Conservation (phyloP, 148 eudicot species). For the Vaccinium vitisidaea region DNA sequence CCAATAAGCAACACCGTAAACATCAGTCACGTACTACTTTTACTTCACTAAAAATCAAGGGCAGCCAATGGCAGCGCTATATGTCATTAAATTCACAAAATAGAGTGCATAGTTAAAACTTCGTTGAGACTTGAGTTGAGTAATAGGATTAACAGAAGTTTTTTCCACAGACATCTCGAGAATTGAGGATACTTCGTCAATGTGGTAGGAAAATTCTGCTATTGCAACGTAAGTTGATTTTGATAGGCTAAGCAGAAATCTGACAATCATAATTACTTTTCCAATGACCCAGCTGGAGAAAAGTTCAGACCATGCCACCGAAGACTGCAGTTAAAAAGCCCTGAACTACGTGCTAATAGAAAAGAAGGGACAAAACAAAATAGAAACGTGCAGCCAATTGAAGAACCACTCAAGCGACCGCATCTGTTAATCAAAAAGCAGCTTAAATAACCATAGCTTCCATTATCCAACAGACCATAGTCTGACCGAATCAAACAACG, state of each 20-base stretch:
- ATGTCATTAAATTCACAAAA: not conserved
- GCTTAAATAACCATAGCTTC: not conserved
- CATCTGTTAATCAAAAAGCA: not conserved
- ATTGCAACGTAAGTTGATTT: not conserved
- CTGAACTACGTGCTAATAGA: not conserved
- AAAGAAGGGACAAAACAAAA: not conserved
- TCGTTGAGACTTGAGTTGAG: not conserved
- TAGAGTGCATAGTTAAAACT: not conserved
- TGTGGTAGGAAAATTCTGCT: not conserved
- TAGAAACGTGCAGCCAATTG: not conserved
- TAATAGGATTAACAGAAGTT: not conserved
- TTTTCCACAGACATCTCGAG: not conserved
- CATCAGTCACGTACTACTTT: not conserved
- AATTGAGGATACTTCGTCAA: not conserved
- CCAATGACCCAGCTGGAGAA: not conserved
- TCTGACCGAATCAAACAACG: conserved; percentile 5
- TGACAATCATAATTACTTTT: not conserved
- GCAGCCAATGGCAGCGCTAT: not conserved
- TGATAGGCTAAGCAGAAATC: not conserved
- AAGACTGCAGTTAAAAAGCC: not conserved
- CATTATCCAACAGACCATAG: not conserved
- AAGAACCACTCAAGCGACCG: not conserved
- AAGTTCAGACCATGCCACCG: not conserved
- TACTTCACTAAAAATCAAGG: not conserved
- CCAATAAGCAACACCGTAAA: not conserved